Percentiles rank a stretch among this genome's conserved stretches.
These are phyloP conservation scores for Pseudocercospora cruenta DNA, from an alignment of 2,329 filamentous ascomycete species.

Conservation along the genomic window DNA sequence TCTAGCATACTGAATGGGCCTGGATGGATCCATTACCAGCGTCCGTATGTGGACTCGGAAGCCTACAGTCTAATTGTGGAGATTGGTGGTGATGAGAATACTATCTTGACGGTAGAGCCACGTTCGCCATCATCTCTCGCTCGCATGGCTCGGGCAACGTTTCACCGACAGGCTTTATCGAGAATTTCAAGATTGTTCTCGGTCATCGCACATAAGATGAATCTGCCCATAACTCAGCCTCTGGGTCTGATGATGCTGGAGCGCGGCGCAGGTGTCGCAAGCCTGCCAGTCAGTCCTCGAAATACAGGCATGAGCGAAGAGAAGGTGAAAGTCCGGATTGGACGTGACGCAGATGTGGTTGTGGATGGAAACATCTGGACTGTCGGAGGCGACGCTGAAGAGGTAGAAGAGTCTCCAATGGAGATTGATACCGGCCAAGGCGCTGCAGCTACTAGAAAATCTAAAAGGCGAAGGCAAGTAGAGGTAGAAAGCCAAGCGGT, in stretches of 20 bases:
- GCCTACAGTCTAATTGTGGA: conserved; percentile 78
- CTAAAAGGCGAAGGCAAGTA: conserved; percentile 11
- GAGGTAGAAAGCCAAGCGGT: conserved; percentile 17
- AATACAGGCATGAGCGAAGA: conserved; percentile 73
- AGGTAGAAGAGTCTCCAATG: conserved; percentile 22
- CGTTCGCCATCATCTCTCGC: conserved; percentile 14
- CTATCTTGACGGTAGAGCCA: conserved; percentile 26
- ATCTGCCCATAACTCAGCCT: conserved; percentile 62
- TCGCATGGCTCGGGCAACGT: conserved; percentile 61
- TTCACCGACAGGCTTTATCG: conserved; percentile 71
- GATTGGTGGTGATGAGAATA: conserved; percentile 67
- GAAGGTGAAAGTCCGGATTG: conserved; percentile 67
- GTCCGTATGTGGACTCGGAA: conserved; percentile 80
- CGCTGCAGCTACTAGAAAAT: conserved; percentile 1
- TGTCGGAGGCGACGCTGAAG: conserved; percentile 11
- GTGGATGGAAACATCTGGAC: conserved; percentile 52
- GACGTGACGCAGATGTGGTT: conserved; percentile 60
- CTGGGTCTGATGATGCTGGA: conserved; percentile 69
- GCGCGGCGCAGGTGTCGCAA: conserved; percentile 60
- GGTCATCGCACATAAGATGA: conserved; percentile 80
- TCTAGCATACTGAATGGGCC: conserved; percentile 20
- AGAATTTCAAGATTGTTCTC: conserved; percentile 75
- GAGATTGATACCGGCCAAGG: conserved; percentile 19
- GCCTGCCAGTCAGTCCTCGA: conserved; percentile 67
- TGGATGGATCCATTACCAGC: conserved; percentile 75